Evolutionary conservation across 305 asterid species (phyloP).

Genomic region (Fraxinus albicans): DNA sequence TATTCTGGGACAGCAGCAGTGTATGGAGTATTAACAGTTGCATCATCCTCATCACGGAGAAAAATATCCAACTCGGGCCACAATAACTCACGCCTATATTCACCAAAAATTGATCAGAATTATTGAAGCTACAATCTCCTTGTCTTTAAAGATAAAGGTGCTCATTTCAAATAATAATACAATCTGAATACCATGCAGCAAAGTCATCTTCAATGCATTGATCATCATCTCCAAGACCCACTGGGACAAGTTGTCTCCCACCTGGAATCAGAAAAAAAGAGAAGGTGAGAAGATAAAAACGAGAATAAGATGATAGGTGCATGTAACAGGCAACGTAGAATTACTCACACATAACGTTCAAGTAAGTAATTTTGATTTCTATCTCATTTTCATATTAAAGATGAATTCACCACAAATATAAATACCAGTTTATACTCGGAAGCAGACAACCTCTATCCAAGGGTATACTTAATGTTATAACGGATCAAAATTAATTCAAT

Average conservation of each 20-base stretch:
- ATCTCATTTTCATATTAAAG: neutral
- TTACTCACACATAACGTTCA: neutral
- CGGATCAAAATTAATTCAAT: neutral
- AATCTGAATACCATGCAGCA: neutral
- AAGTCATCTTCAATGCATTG: neutral
- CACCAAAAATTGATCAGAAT: neutral
- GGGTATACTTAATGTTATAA: neutral
- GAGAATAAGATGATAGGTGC: neutral
- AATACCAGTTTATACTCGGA: neutral
- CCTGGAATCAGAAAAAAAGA: constrained; percentile 45
- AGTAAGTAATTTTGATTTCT: neutral
- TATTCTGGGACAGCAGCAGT: constrained; percentile 94
- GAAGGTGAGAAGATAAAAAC: constrained; percentile 20
- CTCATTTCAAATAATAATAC: neutral
- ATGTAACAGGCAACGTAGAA: neutral
- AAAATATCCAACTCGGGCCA: constrained; percentile 92
- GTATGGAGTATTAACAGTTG: constrained; percentile 72
- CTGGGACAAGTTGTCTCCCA: constrained; percentile 64
- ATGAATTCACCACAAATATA: neutral
- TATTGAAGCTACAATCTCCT: neutral
- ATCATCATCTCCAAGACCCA: constrained; percentile 21
- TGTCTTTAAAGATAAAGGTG: neutral
- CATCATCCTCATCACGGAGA: constrained; percentile 68
- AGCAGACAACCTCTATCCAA: neutral
- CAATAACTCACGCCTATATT: constrained; percentile 70